Conservation (phyloP, 2,329 filamentous ascomycete genomes). For the Ascomycota sp. region DNA sequence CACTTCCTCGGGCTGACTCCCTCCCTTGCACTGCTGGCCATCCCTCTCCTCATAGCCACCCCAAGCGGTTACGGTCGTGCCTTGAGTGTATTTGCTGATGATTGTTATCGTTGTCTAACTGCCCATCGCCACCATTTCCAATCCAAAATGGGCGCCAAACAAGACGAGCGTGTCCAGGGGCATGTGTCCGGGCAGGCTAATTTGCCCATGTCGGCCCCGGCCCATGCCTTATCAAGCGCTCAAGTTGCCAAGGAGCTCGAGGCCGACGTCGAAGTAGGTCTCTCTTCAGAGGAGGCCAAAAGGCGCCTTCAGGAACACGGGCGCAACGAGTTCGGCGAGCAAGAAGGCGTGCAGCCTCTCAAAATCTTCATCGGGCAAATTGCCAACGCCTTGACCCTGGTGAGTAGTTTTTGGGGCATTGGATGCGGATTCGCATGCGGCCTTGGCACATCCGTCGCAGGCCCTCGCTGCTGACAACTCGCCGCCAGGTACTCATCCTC, state of each 20-base stretch:
- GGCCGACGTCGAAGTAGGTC: conserved; percentile 34
- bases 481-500: conserved; percentile 25
- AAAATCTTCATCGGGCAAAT: conserved; percentile 47
- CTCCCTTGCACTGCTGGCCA: no score
- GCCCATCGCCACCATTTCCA: no score
- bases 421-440: neutral
- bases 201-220: conserved; percentile 34
- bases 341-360: conserved; percentile 34
- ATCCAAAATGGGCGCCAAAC: conserved; percentile 7
- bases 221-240: conserved; percentile 37
- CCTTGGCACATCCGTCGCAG: no score
- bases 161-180: conserved; percentile 6
- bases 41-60: no score
- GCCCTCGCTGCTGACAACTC: neutral
- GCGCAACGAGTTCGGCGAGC: conserved; percentile 41
- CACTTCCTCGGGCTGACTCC: no score
- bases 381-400: conserved; percentile 49
- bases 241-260: conserved; percentile 32
- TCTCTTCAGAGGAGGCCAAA: conserved; percentile 32
- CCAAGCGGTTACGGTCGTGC: no score
- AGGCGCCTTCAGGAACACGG: conserved; percentile 35
- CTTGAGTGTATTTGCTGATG: no score
- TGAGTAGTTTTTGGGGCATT: conserved; percentile 9
- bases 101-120: no score
- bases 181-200: conserved; percentile 21